phyloP scores from a whole-genome alignment of 2,329 filamentous ascomycete species.

The Aspergillus viridinutans region DNA sequence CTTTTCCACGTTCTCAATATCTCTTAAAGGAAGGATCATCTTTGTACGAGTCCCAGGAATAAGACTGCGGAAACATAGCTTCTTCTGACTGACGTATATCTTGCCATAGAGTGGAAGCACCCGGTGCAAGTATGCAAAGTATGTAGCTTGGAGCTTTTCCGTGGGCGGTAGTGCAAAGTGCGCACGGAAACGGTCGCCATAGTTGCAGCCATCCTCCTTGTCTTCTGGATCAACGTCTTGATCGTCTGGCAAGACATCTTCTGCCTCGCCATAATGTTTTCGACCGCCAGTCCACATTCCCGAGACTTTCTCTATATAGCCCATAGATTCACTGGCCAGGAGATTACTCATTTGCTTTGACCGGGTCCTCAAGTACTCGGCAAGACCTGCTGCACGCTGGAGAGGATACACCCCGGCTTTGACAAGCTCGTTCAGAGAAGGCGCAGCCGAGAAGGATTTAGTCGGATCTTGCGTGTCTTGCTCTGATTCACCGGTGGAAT shows the following conservation, averaged over 20 bases:
- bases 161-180: constrained; percentile 85
- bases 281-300: constrained; percentile 93
- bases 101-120: constrained; percentile 93
- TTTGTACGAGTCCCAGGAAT: constrained; percentile 87
- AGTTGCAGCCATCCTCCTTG: constrained; percentile 50
- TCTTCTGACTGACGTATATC: constrained; percentile 83
- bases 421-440: constrained; percentile 55
- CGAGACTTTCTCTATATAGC: constrained; percentile 93
- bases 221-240: constrained; percentile 53
- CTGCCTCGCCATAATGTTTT: constrained; percentile 78
- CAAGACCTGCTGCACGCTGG: constrained; percentile 76
- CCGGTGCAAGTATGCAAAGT: constrained; percentile 86
- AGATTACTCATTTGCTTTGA: constrained; percentile 77
- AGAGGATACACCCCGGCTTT: constrained; percentile 69
- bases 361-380: constrained; percentile 74
- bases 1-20: constrained; percentile 90
- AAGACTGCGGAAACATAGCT: constrained; percentile 89
- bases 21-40: constrained; percentile 81
- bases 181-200: constrained; percentile 69
- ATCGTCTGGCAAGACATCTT: constrained; percentile 64
- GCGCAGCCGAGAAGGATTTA: constrained; percentile 37
- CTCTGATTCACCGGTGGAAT: constrained; percentile 21
- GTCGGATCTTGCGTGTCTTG: constrained; percentile 17
- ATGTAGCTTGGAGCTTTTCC: constrained; percentile 81
- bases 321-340: constrained; percentile 86